Evolutionary conservation across 2,329 filamentous ascomycete species (phyloP).

Genomic region (Magnaporthales sp.): DNA sequence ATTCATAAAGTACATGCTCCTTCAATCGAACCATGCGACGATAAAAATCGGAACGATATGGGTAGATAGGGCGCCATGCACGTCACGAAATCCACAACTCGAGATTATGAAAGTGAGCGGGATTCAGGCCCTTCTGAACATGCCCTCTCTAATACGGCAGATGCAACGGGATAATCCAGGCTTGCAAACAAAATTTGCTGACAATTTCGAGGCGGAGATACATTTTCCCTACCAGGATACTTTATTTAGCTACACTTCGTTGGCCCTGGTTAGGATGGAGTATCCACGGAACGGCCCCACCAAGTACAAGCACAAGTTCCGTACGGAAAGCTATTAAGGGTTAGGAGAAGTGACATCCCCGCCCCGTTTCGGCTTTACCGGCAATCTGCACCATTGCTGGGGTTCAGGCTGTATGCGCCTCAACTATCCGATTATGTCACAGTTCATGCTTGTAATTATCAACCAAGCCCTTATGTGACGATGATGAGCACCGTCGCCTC

Average conservation of each 20-base stretch:
- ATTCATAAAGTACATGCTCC: neutral
- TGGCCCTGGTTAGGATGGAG: no score
- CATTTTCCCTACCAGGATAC: neutral
- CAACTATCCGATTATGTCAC: neutral
- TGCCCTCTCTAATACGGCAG: neutral
- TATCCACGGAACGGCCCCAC: no score
- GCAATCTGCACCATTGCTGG: neutral
- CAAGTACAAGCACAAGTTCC: no score
- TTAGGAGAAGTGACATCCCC: neutral
- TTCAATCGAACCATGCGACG: neutral
- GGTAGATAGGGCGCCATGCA: neutral
- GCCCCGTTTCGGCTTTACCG: neutral
- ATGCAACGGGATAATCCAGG: neutral
- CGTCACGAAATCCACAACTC: neutral
- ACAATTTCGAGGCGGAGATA: neutral
- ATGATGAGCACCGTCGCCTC: slow-evolving; percentile 5
- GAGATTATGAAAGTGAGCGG: neutral
- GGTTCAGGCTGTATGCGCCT: neutral
- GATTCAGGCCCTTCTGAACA: neutral
- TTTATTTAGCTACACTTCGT: neutral
- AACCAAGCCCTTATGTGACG: slow-evolving; percentile 1
- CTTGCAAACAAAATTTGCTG: neutral
- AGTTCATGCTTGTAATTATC: neutral
- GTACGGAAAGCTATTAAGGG: neutral
- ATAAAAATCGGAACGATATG: neutral